Evolutionary conservation across 2,329 filamentous ascomycete species (phyloP), one percentile per base, ranked within the genome.

Genomic region (Nemania sp.): DNA sequence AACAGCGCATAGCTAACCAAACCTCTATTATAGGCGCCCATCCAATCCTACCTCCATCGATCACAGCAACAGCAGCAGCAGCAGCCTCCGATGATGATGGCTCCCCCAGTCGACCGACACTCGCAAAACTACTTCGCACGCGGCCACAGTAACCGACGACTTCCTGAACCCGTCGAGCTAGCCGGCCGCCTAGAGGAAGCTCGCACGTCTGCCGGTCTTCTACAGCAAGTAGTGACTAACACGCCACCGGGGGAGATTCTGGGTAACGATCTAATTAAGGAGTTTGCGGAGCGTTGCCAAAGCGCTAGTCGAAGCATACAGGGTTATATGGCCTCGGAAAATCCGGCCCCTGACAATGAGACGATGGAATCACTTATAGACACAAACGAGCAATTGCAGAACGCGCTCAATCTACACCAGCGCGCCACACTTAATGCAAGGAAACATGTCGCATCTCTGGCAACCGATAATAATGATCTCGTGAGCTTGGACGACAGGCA

Each of bases 351-450:
- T 0, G 96, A 98, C 79, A 95, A 97, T 75, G 92, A 97, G 73
- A 98, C 95, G 0, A 93, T 98, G 87, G 90, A 96, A 77, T 94
- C 90, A 15, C 83, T 99, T 69, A 97, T 99, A 76, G 94, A 98
- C 79, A 96, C 93, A 15, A 97, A 97, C 78, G 96, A 98, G 80
- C 92, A 95, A 77, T 85, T 99, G 32, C 92, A 93, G 68, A 88
- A 92, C 52, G 91, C 94, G 0, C 85, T 95, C 47, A 96, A 90
- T 71, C 90, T 93, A 77, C 93, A 98, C 79, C 93, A 97, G 79
- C 89, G 94, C 62, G 91, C 93, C 10, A 83, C 97, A 47, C 81
- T 91, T n/a, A 85, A 85, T 66, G 88, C 89, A 2, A 82, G 86
- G 69, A 90, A 90, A 75, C 82, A 85, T 43, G 72, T 77, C 2